Evolutionary conservation across 2,329 filamentous ascomycete genomes (phyloP), one percentile per base, ranked within the genome.

Genomic region (Parascedosporium putredinis): DNA sequence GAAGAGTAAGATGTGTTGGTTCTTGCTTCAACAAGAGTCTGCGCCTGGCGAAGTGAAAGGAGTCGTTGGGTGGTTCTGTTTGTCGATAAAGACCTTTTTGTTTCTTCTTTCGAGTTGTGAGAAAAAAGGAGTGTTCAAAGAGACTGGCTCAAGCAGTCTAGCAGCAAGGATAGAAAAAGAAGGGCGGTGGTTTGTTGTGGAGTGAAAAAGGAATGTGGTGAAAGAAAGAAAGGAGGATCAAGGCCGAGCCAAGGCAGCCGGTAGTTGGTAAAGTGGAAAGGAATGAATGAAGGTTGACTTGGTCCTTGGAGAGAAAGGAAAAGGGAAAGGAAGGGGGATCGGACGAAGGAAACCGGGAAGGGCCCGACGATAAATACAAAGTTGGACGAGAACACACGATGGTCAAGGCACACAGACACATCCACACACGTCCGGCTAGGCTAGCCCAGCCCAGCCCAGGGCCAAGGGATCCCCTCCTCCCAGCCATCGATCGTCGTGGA

Each of bases 221-320:
- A 22, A 20, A 10, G 23, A 20, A 16, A 20, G 23, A 42, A 24
- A 36, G 33, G 16, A 9, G 5, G 12, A 20, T 20, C 12, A 16
- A 42, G 38, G 38, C 20, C 38, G 20, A 20, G 23, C 38, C 38
- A 42, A 20, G 20, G 38, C 38, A 42, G 38, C 20, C 38, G 9
- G 16, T 8, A 42, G 38, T 42, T 42, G 38, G 38, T 20, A 20
- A 10, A 12, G 20, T 22, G 23, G 38, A 42, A 42, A 42, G 38
- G 38, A 42, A 42, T 42, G 38, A 23, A 42, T 23, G 38, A 42
- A 42, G 38, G 38, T n/a, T 42, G 38, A 42, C 38, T 20, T 16
- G 20, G 38, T 42, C 38, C 38, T 20, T 42, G 38, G 27, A 31
- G 27, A 31, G 27, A 31, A 12, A 31, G 27, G 27, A 31, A 12